phyloP scores from a whole-genome alignment of 2,329 filamentous ascomycete species.

The Ilyonectria robusta region DNA sequence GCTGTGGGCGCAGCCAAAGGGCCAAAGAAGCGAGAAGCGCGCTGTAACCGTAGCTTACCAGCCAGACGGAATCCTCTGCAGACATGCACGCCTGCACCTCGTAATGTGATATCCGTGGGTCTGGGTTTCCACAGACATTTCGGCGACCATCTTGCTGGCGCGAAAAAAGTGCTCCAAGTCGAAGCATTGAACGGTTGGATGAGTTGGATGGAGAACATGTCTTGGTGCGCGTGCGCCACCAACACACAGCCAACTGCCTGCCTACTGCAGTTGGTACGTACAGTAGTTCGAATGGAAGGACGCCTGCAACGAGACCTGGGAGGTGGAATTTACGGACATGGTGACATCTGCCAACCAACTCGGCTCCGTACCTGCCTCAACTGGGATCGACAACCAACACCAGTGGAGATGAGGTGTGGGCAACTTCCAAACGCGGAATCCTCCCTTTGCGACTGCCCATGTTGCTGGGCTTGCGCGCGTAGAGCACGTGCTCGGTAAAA shows the following conservation, averaged over 20 bases:
- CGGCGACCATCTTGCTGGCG: not conserved
- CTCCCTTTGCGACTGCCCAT: constrained; percentile 12
- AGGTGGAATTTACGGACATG: not conserved
- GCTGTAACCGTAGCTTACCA: constrained; percentile 15
- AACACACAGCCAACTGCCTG: not conserved
- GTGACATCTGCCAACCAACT: constrained; percentile 13
- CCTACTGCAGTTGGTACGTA: not conserved
- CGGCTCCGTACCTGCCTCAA: constrained; percentile 20
- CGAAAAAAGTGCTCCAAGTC: constrained; percentile 13
- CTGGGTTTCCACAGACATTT: constrained; percentile 9
- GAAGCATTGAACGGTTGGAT: not conserved
- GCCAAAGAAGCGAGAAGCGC: not conserved
- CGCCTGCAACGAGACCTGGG: constrained; percentile 9
- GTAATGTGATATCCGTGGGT: not conserved
- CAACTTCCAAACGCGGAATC: constrained; percentile 10
- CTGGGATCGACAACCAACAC: constrained; percentile 23
- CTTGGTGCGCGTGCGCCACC: constrained; percentile 18
- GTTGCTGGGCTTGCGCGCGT: not conserved
- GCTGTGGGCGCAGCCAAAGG: not conserved
- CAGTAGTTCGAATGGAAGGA: not conserved
- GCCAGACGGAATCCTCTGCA: constrained; percentile 16
- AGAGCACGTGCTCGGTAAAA: not conserved
- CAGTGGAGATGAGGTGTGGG: constrained; percentile 14
- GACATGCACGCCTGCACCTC: constrained; percentile 4
- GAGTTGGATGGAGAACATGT: constrained; percentile 9